A percentile compares a stretch with the other conserved stretches of the same genome.
Conservation (phyloP, 2,329 filamentous ascomycete species). For the Fusarium sp. region DNA sequence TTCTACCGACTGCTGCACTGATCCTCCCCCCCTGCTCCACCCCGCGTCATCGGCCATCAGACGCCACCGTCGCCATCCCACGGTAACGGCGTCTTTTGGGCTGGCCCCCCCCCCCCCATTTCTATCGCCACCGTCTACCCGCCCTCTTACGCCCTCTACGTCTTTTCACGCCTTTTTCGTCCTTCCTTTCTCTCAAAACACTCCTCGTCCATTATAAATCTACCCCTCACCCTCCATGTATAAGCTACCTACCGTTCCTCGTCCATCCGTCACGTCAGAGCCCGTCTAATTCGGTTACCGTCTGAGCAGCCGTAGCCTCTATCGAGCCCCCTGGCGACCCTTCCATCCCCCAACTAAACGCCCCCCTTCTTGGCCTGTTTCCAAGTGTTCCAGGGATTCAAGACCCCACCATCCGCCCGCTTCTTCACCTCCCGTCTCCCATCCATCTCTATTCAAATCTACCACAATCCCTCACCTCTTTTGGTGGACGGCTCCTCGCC, state of each 20-base stretch:
- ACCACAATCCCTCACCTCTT: conserved; percentile 28
- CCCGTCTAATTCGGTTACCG: conserved; percentile 26
- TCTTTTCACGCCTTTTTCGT: conserved; percentile 12
- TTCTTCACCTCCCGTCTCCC: conserved; percentile 35
- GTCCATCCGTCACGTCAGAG: conserved; percentile 8
- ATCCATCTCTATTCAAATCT: conserved; percentile 30
- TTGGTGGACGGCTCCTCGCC: conserved; percentile 20
- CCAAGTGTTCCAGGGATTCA: conserved; percentile 44
- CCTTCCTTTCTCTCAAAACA: background rate
- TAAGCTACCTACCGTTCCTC: background rate
- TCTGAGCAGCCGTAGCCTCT: conserved; percentile 5
- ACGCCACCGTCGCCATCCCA: conserved; percentile 40
- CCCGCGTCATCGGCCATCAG: conserved; percentile 39
- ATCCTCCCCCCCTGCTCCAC: conserved; percentile 22
- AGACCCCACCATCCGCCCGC: conserved; percentile 43
- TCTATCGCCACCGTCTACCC: conserved; percentile 29
- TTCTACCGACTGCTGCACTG: background rate
- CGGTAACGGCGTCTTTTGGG: conserved; percentile 29
- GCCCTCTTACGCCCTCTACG: background rate
- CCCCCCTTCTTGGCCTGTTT: conserved; percentile 40
- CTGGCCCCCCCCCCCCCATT: background rate
- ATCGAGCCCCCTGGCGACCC: conserved; percentile 7
- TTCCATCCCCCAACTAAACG: conserved; percentile 15
- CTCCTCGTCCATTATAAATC: background rate
- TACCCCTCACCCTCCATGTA: background rate